A percentile compares a stretch with the other conserved stretches of the same genome.
phyloP scores from a whole-genome alignment of 768 basidiomycete genomes.

The Mycena indigotica region DNA sequence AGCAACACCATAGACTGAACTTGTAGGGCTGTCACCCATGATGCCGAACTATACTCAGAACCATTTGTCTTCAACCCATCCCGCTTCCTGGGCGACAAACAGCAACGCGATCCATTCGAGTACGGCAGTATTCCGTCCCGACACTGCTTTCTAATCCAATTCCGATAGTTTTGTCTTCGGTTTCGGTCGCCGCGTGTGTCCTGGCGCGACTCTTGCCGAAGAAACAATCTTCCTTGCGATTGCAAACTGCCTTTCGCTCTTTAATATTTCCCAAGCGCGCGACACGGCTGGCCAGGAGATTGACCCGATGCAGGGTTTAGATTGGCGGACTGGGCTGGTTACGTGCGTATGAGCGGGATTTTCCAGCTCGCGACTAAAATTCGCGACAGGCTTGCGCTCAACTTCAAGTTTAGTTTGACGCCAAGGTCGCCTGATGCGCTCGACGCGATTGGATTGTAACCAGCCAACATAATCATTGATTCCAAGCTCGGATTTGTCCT shows the following conservation, averaged over 20 bases:
- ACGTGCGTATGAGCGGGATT: slow-evolving; percentile 3
- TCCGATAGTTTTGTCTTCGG: slow-evolving; percentile 18
- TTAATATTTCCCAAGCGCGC: slow-evolving; percentile 28
- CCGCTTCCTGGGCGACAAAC: slow-evolving; percentile 29
- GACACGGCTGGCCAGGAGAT: slow-evolving; percentile 28
- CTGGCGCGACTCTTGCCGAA: slow-evolving; percentile 28
- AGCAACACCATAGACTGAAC: not conserved
- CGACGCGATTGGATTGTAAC: not conserved
- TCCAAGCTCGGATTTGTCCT: too few species aligned
- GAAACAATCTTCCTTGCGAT: slow-evolving; percentile 32
- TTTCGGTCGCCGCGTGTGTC: slow-evolving; percentile 21
- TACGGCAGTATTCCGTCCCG: not conserved
- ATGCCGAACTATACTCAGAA: slow-evolving; percentile 33
- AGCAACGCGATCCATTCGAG: slow-evolving; percentile 32
- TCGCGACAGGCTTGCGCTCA: not conserved
- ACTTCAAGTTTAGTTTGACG: not conserved
- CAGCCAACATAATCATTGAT: too few species aligned
- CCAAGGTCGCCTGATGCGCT: not conserved
- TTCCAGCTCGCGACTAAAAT: too few species aligned
- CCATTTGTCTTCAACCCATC: slow-evolving; percentile 36
- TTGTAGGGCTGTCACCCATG: slow-evolving; percentile 37
- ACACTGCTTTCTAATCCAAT: not conserved
- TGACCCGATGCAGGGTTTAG: slow-evolving; percentile 13
- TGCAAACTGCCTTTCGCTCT: slow-evolving; percentile 29
- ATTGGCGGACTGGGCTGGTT: not conserved